Conservation (phyloP, 2,329 filamentous ascomycete species). For the Pseudogymnoascus sp. region DNA sequence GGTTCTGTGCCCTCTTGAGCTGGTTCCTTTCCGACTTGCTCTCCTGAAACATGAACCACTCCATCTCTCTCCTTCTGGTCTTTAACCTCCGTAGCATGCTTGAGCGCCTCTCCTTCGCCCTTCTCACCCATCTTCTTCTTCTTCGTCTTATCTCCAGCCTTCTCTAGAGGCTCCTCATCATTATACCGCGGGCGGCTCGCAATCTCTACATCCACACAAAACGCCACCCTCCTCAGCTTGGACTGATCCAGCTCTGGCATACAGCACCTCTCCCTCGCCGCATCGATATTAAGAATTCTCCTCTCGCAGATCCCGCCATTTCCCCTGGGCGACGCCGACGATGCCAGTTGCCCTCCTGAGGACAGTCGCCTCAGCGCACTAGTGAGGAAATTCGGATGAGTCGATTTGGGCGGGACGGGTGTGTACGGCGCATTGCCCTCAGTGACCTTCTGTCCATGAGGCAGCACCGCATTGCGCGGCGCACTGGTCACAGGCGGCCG, state of each 20-base stretch:
- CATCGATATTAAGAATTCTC: conserved; percentile 76
- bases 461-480: conserved; percentile 52
- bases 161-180: conserved; percentile 41
- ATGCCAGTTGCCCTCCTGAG: conserved; percentile 38
- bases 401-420: conserved; percentile 63
- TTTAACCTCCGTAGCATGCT: conserved; percentile 52
- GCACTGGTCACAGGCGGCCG: conserved; percentile 40
- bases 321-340: conserved; percentile 18
- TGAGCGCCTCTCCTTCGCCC: conserved; percentile 66
- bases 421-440: conserved; percentile 60
- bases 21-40: conserved; percentile 33
- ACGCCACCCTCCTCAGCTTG: conserved; percentile 81
- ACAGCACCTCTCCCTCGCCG: conserved; percentile 66
- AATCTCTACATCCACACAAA: conserved; percentile 96
- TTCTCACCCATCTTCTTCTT: conserved; percentile 60
- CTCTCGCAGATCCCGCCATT: conserved; percentile 66
- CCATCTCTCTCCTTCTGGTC: conserved; percentile 47
- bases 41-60: conserved; percentile 36
- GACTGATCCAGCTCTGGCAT: conserved; percentile 70
- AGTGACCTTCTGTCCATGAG: conserved; percentile 42
- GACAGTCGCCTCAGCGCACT: conserved; percentile 75
- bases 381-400: conserved; percentile 65
- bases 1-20: conserved; percentile 28
- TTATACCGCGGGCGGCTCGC: conserved; percentile 74
- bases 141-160: conserved; percentile 43